Evolutionary conservation across 768 basidiomycete genomes (phyloP).

Genomic region (Clavulina sp.): DNA sequence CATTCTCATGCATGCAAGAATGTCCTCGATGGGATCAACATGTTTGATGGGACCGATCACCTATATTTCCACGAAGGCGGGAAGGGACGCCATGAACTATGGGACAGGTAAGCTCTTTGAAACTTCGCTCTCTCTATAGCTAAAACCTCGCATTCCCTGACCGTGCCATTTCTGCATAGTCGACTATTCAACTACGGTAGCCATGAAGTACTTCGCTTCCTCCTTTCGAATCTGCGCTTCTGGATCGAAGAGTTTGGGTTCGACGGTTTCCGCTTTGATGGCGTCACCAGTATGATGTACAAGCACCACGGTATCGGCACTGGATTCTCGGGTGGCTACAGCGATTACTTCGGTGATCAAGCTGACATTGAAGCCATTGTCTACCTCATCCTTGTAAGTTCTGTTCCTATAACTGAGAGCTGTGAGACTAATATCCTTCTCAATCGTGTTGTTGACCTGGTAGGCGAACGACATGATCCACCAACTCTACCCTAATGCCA

Average conservation of each 20-base stretch:
- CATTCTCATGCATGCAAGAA: conserved; percentile 99
- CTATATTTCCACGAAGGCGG: conserved; percentile 90
- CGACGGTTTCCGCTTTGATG: conserved; percentile 97
- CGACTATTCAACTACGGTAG: conserved; percentile 91
- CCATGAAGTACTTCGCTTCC: conserved; percentile 88
- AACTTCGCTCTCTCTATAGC: background rate
- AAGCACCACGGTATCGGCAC: conserved; percentile 93
- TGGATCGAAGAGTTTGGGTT: conserved; percentile 92
- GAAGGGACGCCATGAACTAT: conserved; percentile 84
- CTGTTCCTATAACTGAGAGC: conserved; percentile 10
- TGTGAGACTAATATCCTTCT: background rate
- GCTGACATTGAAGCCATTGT: conserved; percentile 82
- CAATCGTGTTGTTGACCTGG: background rate
- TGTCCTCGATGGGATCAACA: conserved; percentile 83
- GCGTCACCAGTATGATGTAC: conserved; percentile 99
- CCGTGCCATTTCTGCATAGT: conserved; percentile 16
- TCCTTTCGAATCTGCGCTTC: conserved; percentile 87
- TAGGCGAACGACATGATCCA: conserved; percentile 91
- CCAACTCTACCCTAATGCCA: conserved; percentile 52
- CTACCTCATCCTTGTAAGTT: conserved; percentile 93
- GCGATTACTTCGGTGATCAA: conserved; percentile 84
- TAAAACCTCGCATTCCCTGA: background rate
- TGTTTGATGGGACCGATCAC: conserved; percentile 95
- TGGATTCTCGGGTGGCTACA: conserved; percentile 95
- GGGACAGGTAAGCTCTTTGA: conserved; percentile 45